phyloP scores from a whole-genome alignment of 768 basidiomycete species.

The Hericium erinaceus region DNA sequence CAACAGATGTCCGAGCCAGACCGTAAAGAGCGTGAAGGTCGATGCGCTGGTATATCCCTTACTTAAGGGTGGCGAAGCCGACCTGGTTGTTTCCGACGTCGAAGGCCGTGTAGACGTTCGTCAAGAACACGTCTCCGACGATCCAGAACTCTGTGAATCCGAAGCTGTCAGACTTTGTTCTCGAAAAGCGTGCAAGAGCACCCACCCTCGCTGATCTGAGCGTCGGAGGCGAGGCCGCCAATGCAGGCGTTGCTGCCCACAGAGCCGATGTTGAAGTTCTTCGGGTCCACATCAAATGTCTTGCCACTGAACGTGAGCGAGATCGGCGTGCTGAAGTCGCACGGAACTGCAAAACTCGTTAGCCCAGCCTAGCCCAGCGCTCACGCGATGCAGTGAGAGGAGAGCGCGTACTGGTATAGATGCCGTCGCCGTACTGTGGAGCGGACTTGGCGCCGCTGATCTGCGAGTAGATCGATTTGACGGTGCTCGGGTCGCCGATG shows the following conservation, averaged over 20 bases:
- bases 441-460: constrained; percentile 17
- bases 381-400: neutral
- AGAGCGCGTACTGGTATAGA: constrained; percentile 17
- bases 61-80: constrained; percentile 6
- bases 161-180: neutral
- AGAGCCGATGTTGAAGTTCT: constrained; percentile 20
- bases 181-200: neutral
- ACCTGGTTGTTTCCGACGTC: constrained; percentile 6
- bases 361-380: neutral
- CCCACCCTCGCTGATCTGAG: neutral
- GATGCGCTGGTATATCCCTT: neutral
- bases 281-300: constrained; percentile 17
- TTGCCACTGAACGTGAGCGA: constrained; percentile 21
- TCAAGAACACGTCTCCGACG: constrained; percentile 4
- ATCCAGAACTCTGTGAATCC: neutral
- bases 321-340: constrained; percentile 13
- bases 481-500: constrained; percentile 16
- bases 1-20: too few species aligned
- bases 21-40: too few species aligned
- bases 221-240: constrained; percentile 6
- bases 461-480: constrained; percentile 16
- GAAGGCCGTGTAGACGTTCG: constrained; percentile 8
- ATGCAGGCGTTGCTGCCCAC: constrained; percentile 15
- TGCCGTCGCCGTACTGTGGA: constrained; percentile 12
- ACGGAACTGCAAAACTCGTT: constrained; percentile 8